A percentile compares a stretch with the other conserved stretches of the same genome.
Evolutionary conservation across 2,329 filamentous ascomycete genomes (phyloP).

Genomic region (Fusarium succisae): DNA sequence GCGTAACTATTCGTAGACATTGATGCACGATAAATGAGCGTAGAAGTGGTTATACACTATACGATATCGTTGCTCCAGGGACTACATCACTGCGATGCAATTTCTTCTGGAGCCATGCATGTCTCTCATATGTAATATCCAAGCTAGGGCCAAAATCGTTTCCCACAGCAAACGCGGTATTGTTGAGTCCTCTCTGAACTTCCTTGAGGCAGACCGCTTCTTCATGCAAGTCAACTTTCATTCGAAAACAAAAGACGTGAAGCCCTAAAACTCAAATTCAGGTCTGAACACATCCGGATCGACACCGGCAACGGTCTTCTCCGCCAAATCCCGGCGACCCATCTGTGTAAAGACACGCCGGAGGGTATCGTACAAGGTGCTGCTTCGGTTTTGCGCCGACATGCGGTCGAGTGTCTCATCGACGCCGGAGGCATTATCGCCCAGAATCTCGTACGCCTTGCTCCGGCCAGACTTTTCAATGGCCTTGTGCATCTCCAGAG

Average conservation of each 20-base stretch:
- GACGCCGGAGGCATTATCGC: constrained; percentile 56
- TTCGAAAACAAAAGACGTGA: neutral
- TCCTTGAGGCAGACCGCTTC: neutral
- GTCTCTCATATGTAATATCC: constrained; percentile 18
- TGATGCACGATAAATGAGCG: neutral
- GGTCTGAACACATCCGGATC: constrained; percentile 88
- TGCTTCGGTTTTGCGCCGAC: constrained; percentile 95
- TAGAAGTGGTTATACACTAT: neutral
- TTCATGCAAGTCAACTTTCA: neutral
- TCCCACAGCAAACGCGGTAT: neutral
- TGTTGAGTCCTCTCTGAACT: neutral
- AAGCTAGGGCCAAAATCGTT: neutral
- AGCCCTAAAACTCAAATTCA: constrained; percentile 82
- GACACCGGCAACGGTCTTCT: constrained; percentile 88
- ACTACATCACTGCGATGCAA: neutral
- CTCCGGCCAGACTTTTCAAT: constrained; percentile 87
- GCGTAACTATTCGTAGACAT: neutral
- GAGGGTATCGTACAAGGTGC: constrained; percentile 94
- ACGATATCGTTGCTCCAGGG: constrained; percentile 5
- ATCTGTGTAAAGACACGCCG: constrained; percentile 96
- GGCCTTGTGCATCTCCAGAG: constrained; percentile 93
- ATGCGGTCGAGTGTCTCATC: constrained; percentile 86
- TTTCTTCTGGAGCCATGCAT: constrained; percentile 18
- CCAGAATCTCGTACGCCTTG: constrained; percentile 84
- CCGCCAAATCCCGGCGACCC: constrained; percentile 86